phyloP scores from a whole-genome alignment of 495 filamentous ascomycete species.

The Penicillium mononematosum region DNA sequence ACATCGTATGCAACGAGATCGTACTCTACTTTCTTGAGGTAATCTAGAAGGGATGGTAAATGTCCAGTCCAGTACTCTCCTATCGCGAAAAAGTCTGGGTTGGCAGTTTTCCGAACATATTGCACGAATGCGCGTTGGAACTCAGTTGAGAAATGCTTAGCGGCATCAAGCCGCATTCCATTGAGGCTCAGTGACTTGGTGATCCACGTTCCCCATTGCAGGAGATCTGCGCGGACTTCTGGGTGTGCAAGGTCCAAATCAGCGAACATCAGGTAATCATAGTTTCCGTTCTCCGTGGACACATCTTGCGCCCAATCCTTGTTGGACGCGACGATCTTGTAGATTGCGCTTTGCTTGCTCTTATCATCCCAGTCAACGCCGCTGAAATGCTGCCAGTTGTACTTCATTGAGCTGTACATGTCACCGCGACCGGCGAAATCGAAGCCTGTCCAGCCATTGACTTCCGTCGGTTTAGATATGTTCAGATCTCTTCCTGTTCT shows the following conservation, averaged over 20 bases:
- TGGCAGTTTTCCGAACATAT: slow-evolving; percentile 48
- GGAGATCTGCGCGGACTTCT: slow-evolving; percentile 62
- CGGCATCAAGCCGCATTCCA: slow-evolving; percentile 73
- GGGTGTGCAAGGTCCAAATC: slow-evolving; percentile 66
- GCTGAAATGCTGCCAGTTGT: slow-evolving; percentile 69
- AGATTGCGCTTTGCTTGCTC: slow-evolving; percentile 61
- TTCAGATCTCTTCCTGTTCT: slow-evolving; percentile 52
- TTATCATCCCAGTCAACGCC: slow-evolving; percentile 66
- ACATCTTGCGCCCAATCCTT: slow-evolving; percentile 68
- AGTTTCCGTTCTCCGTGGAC: slow-evolving; percentile 66
- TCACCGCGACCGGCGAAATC: slow-evolving; percentile 61
- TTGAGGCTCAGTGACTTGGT: slow-evolving; percentile 53
- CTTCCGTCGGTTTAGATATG: slow-evolving; percentile 58
- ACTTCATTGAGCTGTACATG: slow-evolving; percentile 60
- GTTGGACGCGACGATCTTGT: slow-evolving; percentile 61
- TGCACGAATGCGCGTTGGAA: slow-evolving; percentile 63
- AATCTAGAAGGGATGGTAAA: slow-evolving; percentile 51
- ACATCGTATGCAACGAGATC: slow-evolving; percentile 65
- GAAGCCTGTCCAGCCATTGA: slow-evolving; percentile 67
- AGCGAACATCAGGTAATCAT: slow-evolving; percentile 68
- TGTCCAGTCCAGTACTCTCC: slow-evolving; percentile 73
- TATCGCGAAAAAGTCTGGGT: slow-evolving; percentile 62
- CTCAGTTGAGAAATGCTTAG: slow-evolving; percentile 65
- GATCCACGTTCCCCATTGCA: slow-evolving; percentile 69
- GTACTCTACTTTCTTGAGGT: slow-evolving; percentile 59